A percentile compares a stretch with the other conserved stretches of the same genome.
phyloP scores from a whole-genome alignment of 257 asterid species.

The Rubia yunnanensis region DNA sequence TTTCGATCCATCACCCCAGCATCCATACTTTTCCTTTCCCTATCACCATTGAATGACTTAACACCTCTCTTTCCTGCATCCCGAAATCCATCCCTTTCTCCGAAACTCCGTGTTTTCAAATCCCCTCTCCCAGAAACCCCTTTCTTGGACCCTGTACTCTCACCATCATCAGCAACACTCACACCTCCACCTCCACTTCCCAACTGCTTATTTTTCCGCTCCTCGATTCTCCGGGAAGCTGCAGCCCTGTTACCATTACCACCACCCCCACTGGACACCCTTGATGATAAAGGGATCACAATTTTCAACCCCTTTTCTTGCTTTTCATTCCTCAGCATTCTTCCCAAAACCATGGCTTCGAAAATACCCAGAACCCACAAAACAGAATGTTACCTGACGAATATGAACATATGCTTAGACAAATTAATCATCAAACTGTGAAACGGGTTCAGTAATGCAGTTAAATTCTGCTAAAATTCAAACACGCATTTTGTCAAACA shows the following conservation, averaged over 20 bases:
- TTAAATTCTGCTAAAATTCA: neutral
- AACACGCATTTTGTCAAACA: neutral
- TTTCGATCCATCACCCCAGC: slow-evolving; percentile 22
- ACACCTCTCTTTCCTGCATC: slow-evolving; percentile 19
- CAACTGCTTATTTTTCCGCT: slow-evolving; percentile 12
- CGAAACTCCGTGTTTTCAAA: slow-evolving; percentile 17
- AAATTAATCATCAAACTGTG: neutral
- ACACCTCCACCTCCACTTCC: slow-evolving; percentile 20
- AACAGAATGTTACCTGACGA: neutral
- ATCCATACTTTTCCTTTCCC: slow-evolving; percentile 48
- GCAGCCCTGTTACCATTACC: neutral
- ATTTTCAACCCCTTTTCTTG: slow-evolving; percentile 4
- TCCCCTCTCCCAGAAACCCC: slow-evolving; percentile 9
- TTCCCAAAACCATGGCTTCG: slow-evolving; percentile 13
- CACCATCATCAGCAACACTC: slow-evolving; percentile 13
- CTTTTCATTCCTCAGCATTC: slow-evolving; percentile 5
- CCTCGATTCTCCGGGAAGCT: slow-evolving; percentile 6
- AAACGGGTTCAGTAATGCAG: neutral
- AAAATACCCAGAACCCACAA: slow-evolving; percentile 4
- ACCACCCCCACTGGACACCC: neutral
- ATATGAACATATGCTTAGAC: neutral
- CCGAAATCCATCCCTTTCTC: neutral
- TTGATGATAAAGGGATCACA: slow-evolving; percentile 4
- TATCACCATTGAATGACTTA: slow-evolving; percentile 21
- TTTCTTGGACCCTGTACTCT: slow-evolving; percentile 13